Base-by-base conservation (phyloP, 2,329 filamentous ascomycete genomes). In the Microdochium paspali region DNA sequence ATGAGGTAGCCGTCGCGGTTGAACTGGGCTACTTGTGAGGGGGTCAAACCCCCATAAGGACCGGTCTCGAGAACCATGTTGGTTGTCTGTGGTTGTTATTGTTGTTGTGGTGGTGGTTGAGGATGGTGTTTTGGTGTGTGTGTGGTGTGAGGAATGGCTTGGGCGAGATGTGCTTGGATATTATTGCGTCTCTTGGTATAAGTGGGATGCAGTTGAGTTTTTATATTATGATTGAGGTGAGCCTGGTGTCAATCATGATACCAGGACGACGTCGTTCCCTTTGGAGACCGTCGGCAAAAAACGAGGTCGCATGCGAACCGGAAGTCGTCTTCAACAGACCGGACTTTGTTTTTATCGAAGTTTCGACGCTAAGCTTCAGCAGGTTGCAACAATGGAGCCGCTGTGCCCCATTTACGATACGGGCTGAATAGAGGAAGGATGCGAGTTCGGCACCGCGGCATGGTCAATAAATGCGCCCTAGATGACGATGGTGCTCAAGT, bases 1-100 rank as follows among this genome's bases (percentile, higher is more conserved):
- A 97, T 77, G 51, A 97, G 84, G 69, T 94, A 97, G 68, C 93
- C 93, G 70, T 97, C 87, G 45, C 79, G 72, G 56, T 85, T 65
- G 73, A 94, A 97, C 59, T 76, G 72, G 44, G 76, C 63, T 44
- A 93, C 69, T 61, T 96, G 90, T 26, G 78, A 73, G 40, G 80
- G 66, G 15, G 84, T 85, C 49, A 96, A 85, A 48, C 84, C 85
- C 23, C 55, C 58, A 47, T 59, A 21, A 20, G 18, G 18, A 21
- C 35, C 35, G 35, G 35, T 21, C 12, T 40, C n/a, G 10, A 18
- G 31, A n/a, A 18, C n/a, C 31, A 35, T 35, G 43, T 25, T 50
- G 44, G 18, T 48, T 21, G n/a, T n/a, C n/a, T 47, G 40, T 31
- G 12, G 51, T 47, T 40, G 53, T 43, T 51, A 56, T 58, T 2